Evolutionary conservation across 208 protist species (phyloP), one percentile per base, ranked within the genome.

Genomic region (Acanthamoeba lenticulata): DNA sequence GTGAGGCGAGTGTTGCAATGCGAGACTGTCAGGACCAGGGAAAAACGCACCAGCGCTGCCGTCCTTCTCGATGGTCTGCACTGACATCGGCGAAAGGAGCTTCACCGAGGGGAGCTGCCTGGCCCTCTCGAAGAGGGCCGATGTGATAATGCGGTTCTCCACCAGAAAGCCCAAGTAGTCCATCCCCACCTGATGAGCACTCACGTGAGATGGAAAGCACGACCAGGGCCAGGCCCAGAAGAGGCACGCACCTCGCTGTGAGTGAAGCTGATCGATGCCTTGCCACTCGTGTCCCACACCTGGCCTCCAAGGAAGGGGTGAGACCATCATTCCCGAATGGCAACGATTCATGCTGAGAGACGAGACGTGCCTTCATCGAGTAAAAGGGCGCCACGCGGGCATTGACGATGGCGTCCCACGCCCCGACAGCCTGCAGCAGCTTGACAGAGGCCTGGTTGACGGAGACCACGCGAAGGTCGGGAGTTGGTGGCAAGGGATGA

Each of bases 381-480:
- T 83, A 83, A 38, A 83, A 83, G 34, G 72, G 72, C 34, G 72
- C 72, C 72, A 83, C 72, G 11, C 72, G 72, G 3, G 72, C 72
- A n/a, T 83, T 49, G 38, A 49, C 24, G 72, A 83, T 83, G 38
- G 40, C 42, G 72, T 83, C 72, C 72, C 72, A 83, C 40, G 72
- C 72, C 1, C 72, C 49, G 27, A 91, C 49, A 27, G 55, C 85
- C 40, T 91, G 52, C 85, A 91, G 36, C 42, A 91, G 49, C 21
- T 32, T 15, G 0, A 32, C 49, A 0, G 85, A 91, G 40, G 85
- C 85, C 38, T 45, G 85, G 19, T 91, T 91, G 85, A 91, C 55
- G 21, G 85, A 91, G 7, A 91, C 85, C 55, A 91, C 85, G 5
- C 85, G 29, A 13, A 91, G 55, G 49, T 91, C 85, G 27, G 85